Evolutionary conservation across 345 rosid genomes (phyloP), one percentile per base, ranked within the genome.

Genomic region (Dipteronia sinensis): DNA sequence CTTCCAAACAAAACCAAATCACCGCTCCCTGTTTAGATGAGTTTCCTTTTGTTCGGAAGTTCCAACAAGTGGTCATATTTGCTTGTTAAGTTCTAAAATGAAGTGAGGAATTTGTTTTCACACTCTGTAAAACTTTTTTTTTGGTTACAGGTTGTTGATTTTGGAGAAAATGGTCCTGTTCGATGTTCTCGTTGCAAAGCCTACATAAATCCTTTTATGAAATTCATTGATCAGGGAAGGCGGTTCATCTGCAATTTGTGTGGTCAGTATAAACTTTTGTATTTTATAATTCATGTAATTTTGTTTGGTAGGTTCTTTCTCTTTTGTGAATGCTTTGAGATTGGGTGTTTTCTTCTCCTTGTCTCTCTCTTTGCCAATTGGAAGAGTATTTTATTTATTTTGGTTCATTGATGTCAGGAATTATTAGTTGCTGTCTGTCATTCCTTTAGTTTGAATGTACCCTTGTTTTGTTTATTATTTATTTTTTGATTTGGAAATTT

Each of bases 171-270:
- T 77, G 98, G 98, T 69, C 98, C 97, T 51, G 91, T 95, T 25
- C 89, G 98, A 78, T 95, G 98, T 89, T 89, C 97, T 79, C 92
- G 93, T 74, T 95, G 98, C 87, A 95, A 95, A 86, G 98, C 93
- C 27, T 95, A 95, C 84, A 88, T 92, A 83, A 95, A 95, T 83
- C 98, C 98, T 87, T 88, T 93, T 78, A 89, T 92, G 98, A 93
- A 86, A 85, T 93, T 95, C 80, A 82, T 90, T 82, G 97, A 95
- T 84, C 98, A 92, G 76, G 98, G 98, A 80, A 90, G 88, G 82
- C 88, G 84, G 76, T 95, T 93, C 87, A 85, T 89, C 83, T 95
- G 98, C 79, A 95, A 92, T 79, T 93, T 95, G 59, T 95, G 98
- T 61, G 91, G 91, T 88, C 69, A 85, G 79, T 86, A 44, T 73